A percentile compares a stretch with the other conserved stretches of the same genome.
These are phyloP conservation scores for Croton setiger DNA, from an alignment of 441 rosid genomes.

Conservation along the genomic window DNA sequence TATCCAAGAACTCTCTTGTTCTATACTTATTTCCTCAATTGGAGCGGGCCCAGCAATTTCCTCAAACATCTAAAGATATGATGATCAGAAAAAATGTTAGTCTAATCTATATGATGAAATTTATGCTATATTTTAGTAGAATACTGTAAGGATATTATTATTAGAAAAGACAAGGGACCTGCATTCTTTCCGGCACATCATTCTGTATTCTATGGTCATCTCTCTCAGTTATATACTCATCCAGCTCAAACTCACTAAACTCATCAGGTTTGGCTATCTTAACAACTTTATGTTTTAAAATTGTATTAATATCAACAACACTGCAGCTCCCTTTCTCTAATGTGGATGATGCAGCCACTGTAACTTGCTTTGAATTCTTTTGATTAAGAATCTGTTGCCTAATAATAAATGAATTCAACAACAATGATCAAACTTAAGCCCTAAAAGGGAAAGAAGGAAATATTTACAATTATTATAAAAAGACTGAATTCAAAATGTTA, in stretches of 20 bases:
- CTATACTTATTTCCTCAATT: constrained; percentile 47
- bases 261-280: constrained; percentile 17
- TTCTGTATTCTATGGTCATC: constrained; percentile 56
- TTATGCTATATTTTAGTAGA: background rate
- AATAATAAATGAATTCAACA: background rate
- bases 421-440: background rate
- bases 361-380: constrained; percentile 55
- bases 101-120: background rate
- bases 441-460: background rate
- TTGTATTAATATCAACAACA: constrained; percentile 60
- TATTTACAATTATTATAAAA: background rate
- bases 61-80: constrained; percentile 10
- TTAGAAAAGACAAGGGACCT: constrained; percentile 35
- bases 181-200: constrained; percentile 85
- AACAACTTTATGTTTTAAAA: constrained; percentile 28
- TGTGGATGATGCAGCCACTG: constrained; percentile 32
- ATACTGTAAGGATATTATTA: background rate
- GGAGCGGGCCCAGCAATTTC: constrained; percentile 14
- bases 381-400: constrained; percentile 47
- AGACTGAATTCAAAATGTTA: background rate
- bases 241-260: constrained; percentile 49
- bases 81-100: background rate
- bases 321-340: constrained; percentile 56
- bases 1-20: constrained; percentile 73
- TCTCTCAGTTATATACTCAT: constrained; percentile 68